Evolutionary conservation across 176 grass and related monocot genomes (phyloP).

Genomic region (Triticum aestivum): DNA sequence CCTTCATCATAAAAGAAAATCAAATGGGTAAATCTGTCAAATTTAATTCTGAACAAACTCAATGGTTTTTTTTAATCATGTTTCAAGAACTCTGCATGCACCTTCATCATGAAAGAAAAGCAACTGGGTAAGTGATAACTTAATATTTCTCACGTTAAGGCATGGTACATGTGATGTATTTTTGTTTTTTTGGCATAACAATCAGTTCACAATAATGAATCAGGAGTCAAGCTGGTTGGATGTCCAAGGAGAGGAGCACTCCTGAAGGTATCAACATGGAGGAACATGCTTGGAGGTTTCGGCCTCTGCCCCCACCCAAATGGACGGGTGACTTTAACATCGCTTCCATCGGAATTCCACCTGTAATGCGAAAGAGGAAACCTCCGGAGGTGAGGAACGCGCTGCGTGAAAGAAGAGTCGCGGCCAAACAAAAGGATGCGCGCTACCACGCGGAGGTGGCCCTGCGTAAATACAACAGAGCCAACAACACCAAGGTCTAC

Average conservation of each 20-base stretch:
- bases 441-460: not conserved
- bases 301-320: no score
- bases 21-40: not conserved
- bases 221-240: not conserved
- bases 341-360: not conserved
- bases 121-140: not conserved
- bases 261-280: not conserved
- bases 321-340: no score
- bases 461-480: not conserved
- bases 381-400: not conserved
- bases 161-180: not conserved
- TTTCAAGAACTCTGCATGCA: not conserved
- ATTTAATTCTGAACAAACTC: not conserved
- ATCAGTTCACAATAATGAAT: not conserved
- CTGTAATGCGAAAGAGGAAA: not conserved
- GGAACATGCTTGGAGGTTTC: not conserved
- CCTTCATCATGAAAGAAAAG: not conserved
- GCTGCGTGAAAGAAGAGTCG: not conserved
- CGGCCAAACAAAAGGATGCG: not conserved
- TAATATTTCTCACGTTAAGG: not conserved
- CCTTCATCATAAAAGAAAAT: no score
- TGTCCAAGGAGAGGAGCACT: not conserved
- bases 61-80: not conserved
- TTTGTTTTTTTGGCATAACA: not conserved
- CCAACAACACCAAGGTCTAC: not conserved